Conservation (phyloP, 2,329 filamentous ascomycete species). For the Domatiomyces catenatus region DNA sequence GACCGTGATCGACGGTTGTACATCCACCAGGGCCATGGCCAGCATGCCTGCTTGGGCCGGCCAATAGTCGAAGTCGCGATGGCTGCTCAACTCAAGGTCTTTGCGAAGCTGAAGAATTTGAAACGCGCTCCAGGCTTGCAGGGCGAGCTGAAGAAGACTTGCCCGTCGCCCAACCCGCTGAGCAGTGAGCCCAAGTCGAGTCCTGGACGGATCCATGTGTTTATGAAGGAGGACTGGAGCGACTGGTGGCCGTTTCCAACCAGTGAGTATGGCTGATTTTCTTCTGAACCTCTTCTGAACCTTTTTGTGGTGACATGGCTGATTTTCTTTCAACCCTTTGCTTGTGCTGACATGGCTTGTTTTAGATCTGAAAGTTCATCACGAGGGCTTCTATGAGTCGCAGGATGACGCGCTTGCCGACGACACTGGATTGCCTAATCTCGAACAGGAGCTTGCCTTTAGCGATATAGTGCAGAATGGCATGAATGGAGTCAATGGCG, state of each 20-base stretch:
- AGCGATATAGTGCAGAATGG: conserved; percentile 14
- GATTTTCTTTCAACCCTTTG: no score
- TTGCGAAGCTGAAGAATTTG: conserved; percentile 28
- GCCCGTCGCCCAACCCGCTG: conserved; percentile 17
- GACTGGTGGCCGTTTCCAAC: conserved; percentile 28
- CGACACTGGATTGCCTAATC: conserved; percentile 13
- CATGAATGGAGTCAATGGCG: conserved; percentile 6
- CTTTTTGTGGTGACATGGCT: no score
- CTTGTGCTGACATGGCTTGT: background rate
- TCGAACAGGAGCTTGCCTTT: conserved; percentile 10
- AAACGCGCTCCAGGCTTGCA: conserved; percentile 27
- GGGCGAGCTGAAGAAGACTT: conserved; percentile 27
- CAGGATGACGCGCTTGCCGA: conserved; percentile 11
- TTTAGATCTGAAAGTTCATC: conserved; percentile 17
- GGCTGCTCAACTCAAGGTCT: conserved; percentile 27
- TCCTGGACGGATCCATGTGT: conserved; percentile 27
- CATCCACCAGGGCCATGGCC: conserved; percentile 32
- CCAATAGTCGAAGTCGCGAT: conserved; percentile 30
- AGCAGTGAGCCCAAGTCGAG: conserved; percentile 17
- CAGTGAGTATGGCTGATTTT: conserved; percentile 10
- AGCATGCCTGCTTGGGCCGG: conserved; percentile 33
- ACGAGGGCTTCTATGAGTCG: conserved; percentile 12
- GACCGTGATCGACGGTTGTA: conserved; percentile 28
- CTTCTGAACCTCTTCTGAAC: no score
- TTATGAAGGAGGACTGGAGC: conserved; percentile 30